Evolutionary conservation across 331 rosid genomes (phyloP).

Genomic region (Saraca asoca): DNA sequence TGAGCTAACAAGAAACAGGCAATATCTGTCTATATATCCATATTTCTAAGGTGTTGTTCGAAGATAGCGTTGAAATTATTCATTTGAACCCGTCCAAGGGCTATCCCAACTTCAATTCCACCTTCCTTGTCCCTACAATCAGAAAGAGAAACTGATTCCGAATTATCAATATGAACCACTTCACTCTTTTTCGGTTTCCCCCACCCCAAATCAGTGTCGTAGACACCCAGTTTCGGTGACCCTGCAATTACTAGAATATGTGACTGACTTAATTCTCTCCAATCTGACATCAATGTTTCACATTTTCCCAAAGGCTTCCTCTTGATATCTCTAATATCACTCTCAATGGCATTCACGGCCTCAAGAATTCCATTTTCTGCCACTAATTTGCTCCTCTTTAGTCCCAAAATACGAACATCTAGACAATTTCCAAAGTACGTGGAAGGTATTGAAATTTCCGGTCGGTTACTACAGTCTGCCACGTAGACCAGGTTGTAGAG

Average conservation of each 20-base stretch:
- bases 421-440: constrained; percentile 64
- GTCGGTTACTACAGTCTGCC: constrained; percentile 48
- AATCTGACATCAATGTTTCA: constrained; percentile 21
- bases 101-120: constrained; percentile 43
- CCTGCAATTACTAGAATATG: not conserved
- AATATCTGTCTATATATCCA: too few species aligned
- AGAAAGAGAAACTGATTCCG: constrained; percentile 10
- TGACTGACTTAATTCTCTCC: not conserved
- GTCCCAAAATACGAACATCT: not conserved
- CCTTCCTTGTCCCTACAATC: constrained; percentile 36
- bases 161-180: constrained; percentile 28
- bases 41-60: not conserved
- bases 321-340: not conserved
- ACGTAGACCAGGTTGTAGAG: constrained; percentile 23
- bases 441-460: constrained; percentile 38
- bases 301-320: constrained; percentile 9
- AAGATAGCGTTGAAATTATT: constrained; percentile 23
- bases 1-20: too few species aligned
- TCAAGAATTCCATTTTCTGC: constrained; percentile 34
- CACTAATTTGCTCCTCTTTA: constrained; percentile 40
- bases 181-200: constrained; percentile 39
- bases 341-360: constrained; percentile 34
- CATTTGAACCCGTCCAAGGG: constrained; percentile 24
- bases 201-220: constrained; percentile 47
- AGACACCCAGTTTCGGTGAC: constrained; percentile 38